Evolutionary conservation across 495 filamentous ascomycete genomes (phyloP), one percentile per base, ranked within the genome.

Genomic region (Hapsidospora chrysogenum): DNA sequence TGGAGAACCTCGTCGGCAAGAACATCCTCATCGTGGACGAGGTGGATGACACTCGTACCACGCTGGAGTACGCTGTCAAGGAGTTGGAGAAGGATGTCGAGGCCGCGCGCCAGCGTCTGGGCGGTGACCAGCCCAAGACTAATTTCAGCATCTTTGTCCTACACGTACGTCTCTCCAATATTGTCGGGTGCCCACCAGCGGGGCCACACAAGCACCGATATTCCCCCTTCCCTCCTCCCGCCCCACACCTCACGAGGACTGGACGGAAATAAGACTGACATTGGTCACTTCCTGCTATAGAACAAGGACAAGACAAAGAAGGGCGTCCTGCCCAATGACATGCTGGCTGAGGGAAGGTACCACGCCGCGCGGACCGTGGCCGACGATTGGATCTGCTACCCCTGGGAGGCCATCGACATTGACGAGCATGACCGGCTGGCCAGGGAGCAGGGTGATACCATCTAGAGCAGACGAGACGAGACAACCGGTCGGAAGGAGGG

Each of bases 331-430:
- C 85, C 92, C 10, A 45, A 71, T n/a, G 74, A 80, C 9, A 83
- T 94, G 74, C 67, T 84, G 49, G 61, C 68, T 15, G 60, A 79
- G 38, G 68, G 71, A 17, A 65, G 77, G 45, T 99, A 99, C 58
- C 54, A 84, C 38, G 89, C 89, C 16, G 81, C 89, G 10, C 64
- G 76, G 46, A 95, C 89, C 20, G 82, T 87, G 15, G 70, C 68
- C 16, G 87, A 99, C 61, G 77, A 84, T 37, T 99, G 89, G 89
- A 95, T 95, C 51, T 89, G 82, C 64, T 99, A 99, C 57, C 89
- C 89, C n/a, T 97, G 89, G 89, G 89, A 97, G 60, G 89, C 92
- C 28, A 80, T 61, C 60, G 81, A 95, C 55, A 95, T 96, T 45
- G 89, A 95, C 19, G 79, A 82, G 64, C 87, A 96, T 50, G 87